phyloP scores from a whole-genome alignment of 345 rosid genomes.

The Luvunga scandens region DNA sequence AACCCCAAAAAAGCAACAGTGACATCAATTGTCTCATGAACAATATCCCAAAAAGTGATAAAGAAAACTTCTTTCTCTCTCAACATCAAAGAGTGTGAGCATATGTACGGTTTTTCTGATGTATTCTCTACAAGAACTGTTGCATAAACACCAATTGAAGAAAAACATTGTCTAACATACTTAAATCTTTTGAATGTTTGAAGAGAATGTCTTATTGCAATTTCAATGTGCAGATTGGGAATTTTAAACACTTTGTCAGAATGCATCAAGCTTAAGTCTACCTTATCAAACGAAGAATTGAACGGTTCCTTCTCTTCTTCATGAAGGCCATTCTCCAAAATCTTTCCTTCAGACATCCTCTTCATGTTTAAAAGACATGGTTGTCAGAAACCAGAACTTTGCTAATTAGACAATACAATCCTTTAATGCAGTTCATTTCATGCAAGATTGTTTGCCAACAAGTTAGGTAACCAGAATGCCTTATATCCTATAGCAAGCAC shows the following conservation, averaged over 20 bases:
- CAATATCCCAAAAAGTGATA: not conserved
- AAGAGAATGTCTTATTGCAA: not conserved
- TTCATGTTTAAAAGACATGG: slow-evolving; percentile 24
- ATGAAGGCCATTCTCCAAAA: slow-evolving; percentile 31
- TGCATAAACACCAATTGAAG: not conserved
- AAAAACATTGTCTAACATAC: not conserved
- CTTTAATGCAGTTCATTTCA: not conserved
- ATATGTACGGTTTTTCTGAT: not conserved
- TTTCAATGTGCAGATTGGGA: not conserved
- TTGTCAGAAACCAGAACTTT: not conserved
- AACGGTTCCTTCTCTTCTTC: slow-evolving; percentile 22
- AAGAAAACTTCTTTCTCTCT: not conserved
- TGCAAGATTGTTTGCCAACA: not conserved
- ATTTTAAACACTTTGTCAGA: not conserved
- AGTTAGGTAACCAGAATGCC: not conserved
- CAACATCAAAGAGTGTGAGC: not conserved
- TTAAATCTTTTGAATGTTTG: not conserved
- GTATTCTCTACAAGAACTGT: not conserved
- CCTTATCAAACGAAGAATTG: slow-evolving; percentile 31
- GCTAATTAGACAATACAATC: not conserved
- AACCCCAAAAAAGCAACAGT: not conserved
- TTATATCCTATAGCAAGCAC: not conserved
- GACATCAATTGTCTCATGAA: not conserved
- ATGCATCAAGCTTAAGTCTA: slow-evolving; percentile 18
- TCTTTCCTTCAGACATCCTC: slow-evolving; percentile 33